phyloP scores from a whole-genome alignment of 805 yeast genomes.

The Saccharomycopsis fibuligera region DNA sequence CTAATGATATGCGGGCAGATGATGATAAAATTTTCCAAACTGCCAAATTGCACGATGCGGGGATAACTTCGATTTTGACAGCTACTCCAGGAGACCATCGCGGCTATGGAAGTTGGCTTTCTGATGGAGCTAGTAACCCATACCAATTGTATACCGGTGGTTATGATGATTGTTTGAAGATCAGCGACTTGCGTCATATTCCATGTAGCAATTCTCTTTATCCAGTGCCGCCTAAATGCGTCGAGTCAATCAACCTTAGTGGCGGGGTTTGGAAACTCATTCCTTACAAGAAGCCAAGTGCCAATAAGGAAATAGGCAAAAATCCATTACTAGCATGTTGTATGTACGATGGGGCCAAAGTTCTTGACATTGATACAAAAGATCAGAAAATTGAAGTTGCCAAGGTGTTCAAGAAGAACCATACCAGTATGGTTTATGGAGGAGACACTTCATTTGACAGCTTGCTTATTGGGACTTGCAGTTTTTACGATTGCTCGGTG shows the following conservation, averaged over 20 bases:
- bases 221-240: conserved; percentile 28
- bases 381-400: conserved; percentile 25
- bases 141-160: conserved; percentile 77
- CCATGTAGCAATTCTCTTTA: conserved; percentile 29
- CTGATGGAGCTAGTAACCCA: conserved; percentile 29
- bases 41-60: conserved; percentile 74
- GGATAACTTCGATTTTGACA: conserved; percentile 76
- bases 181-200: conserved; percentile 59
- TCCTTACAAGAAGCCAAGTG: conserved; percentile 43
- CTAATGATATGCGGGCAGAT: conserved; percentile 55
- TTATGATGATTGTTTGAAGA: conserved; percentile 74
- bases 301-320: conserved; percentile 28
- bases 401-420: conserved; percentile 56
- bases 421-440: conserved; percentile 92
- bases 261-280: conserved; percentile 96
- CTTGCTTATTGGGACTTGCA: conserved; percentile 63
- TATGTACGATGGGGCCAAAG: conserved; percentile 92
- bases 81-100: conserved; percentile 33
- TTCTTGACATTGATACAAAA: conserved; percentile 36
- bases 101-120: conserved; percentile 36
- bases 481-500: conserved; percentile 81
- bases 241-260: conserved; percentile 52
- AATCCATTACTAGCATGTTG: conserved; percentile 66
- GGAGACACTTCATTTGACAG: conserved; percentile 72
- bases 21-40: conserved; percentile 30